Evolutionary conservation across 495 filamentous ascomycete species (phyloP).

Genomic region (Aspergillus taichungensis): DNA sequence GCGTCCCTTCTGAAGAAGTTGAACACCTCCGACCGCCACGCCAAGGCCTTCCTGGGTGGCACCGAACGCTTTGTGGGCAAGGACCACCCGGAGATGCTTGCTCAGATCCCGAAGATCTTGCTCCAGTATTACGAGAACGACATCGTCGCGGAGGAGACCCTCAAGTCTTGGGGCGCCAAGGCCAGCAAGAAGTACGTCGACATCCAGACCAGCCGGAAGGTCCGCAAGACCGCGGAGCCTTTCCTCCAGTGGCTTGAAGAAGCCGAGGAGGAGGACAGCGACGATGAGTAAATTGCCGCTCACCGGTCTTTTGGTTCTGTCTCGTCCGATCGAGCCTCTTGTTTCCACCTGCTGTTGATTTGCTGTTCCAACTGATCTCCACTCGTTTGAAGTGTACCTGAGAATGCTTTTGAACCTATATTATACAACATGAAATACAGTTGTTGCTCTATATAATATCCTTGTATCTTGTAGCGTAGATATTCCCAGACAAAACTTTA

Average conservation of each 20-base stretch:
- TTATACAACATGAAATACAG: background rate
- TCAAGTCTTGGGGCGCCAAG: slow-evolving; percentile 86
- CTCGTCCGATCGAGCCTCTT: slow-evolving; percentile 5
- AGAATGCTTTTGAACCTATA: background rate
- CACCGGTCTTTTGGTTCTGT: background rate
- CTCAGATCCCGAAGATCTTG: slow-evolving; percentile 75
- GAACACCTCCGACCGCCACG: slow-evolving; percentile 80
- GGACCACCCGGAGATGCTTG: slow-evolving; percentile 67
- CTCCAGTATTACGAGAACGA: slow-evolving; percentile 83
- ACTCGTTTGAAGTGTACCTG: slow-evolving; percentile 3
- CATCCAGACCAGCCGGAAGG: slow-evolving; percentile 79
- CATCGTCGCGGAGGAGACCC: slow-evolving; percentile 73
- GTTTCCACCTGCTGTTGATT: slow-evolving; percentile 1
- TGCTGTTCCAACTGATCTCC: slow-evolving; percentile 3
- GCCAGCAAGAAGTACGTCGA: slow-evolving; percentile 98
- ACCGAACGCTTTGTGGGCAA: slow-evolving; percentile 87
- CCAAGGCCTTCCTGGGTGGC: slow-evolving; percentile 96
- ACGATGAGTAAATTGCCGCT: slow-evolving; percentile 29
- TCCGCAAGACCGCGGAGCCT: slow-evolving; percentile 85
- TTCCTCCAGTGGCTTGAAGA: slow-evolving; percentile 92
- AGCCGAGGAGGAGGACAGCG: slow-evolving; percentile 77
- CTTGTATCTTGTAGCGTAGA: background rate
- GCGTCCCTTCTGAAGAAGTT: slow-evolving; percentile 85
- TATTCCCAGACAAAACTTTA: no score
- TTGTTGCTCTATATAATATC: background rate